Evolutionary conservation across 202 grass and related monocot genomes (phyloP), one percentile per base, ranked within the genome.

Genomic region (Panicum virgatum): DNA sequence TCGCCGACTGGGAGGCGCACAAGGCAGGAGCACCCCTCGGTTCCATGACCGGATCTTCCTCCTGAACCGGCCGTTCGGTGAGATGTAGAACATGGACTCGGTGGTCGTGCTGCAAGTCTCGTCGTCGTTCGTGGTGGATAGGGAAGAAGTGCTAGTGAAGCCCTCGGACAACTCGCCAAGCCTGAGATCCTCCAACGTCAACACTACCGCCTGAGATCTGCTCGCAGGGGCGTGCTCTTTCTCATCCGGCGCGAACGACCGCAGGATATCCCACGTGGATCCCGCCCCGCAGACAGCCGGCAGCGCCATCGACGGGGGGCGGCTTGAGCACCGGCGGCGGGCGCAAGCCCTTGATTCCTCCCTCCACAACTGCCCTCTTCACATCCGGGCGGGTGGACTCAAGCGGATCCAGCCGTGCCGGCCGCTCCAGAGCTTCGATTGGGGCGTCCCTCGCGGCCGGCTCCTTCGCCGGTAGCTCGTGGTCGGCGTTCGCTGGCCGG

Each of bases 321-420:
- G 85, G 92, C 79, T 88, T 86, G 72, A 91, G 87, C 66, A 90
- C 87, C 12, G 92, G 92, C 62, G 92, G 92, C 36, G 92, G 92
- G 38, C 92, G 89, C 9, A 81, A 61, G 59, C 92, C 92, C 84
- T 87, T 87, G 30, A 94, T 94, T 72, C 89, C 89, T 75, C 87
- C 84, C 25, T 88, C 80, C 30, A 75, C 83, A 50, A 38, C 32
- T 1, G 39, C 26, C 68, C 45, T 81, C 34, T 36, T 80, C 1
- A 29, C 40, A 69, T 75, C 84, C 19, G 43, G 26, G 9, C 39
- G 79, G 9, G 63, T 20, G 38, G 63, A 37, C 39, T 69, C 42
- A 10, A 15, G 60, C n/a, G 53, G 81, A 83, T 78, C 70, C 42
- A 70, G 43, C 42, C 59, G 23, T 30, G 45, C 37, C 16, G 54